phyloP scores from a whole-genome alignment of 208 protist genomes.

The Trypanosoma avium region DNA sequence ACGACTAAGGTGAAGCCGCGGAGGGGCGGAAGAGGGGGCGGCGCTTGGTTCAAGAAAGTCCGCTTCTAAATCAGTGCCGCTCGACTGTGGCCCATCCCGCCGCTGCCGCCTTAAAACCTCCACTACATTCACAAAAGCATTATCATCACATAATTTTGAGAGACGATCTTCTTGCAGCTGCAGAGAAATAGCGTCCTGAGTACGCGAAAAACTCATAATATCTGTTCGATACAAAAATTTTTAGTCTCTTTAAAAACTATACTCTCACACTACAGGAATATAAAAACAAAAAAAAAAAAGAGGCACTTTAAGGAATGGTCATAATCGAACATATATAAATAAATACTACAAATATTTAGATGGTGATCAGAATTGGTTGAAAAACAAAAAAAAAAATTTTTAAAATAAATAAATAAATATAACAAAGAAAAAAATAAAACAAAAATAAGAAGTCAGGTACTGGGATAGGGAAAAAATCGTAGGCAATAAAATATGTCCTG shows the following conservation, averaged over 20 bases:
- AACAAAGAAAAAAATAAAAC: slow-evolving; percentile 22
- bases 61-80: slow-evolving; percentile 6
- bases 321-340: no score
- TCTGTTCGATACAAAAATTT: no score
- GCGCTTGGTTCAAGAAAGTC: slow-evolving; percentile 16
- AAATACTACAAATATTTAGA: no score
- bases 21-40: neutral
- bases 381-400: slow-evolving; percentile 15
- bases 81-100: slow-evolving; percentile 6
- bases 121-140: slow-evolving; percentile 72
- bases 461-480: slow-evolving; percentile 3
- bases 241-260: neutral
- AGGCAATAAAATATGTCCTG: neutral
- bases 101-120: slow-evolving; percentile 36
- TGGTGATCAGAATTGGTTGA: no score
- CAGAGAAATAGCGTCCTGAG: slow-evolving; percentile 5
- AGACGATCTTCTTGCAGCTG: slow-evolving; percentile 34
- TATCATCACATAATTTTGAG: slow-evolving; percentile 58
- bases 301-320: no score
- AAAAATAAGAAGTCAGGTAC: slow-evolving; percentile 18
- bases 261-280: neutral
- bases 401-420: slow-evolving; percentile 16
- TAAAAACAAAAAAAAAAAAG: slow-evolving; percentile 1
- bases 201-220: neutral
- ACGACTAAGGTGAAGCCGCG: slow-evolving; percentile 23